Evolutionary conservation across 768 basidiomycete genomes (phyloP), one percentile per base, ranked within the genome.

Genomic region (Solioccasus polychromus): DNA sequence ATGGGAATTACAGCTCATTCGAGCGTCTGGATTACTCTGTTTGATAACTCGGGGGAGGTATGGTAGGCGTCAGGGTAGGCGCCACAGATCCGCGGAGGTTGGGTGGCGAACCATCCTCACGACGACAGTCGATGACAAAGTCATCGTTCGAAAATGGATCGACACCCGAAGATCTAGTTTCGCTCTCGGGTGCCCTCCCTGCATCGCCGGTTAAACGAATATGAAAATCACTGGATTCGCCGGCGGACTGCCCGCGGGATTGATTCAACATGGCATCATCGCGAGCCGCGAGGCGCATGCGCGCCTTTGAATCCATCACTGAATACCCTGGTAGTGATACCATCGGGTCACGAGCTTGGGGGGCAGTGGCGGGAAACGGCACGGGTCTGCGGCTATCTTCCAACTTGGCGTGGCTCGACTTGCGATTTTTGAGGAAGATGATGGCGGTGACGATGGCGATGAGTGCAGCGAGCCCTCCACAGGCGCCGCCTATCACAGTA

Each of bases 401-500:
- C 24, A 44, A 8, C 5, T n/a, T 30, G 15, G 22, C 11, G 15
- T 19, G 34, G 25, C 9, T 48, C 26, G 42, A 39, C 30, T 8
- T 41, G 39, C 41, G 31, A 19, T 29, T 54, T 28, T n/a, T 43
- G 17, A 58, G 18, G 28, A 47, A 37, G 34, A 51, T 20, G 35
- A 43, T 24, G 0, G 35, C 20, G 17, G 40, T 22, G 34, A 38
- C 5, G 7, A 58, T 19, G 5, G 31, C 23, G 3, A 42, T 25
- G 29, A 49, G 31, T 8, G 8, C 26, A 19, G 22, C 50, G 14
- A 52, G 9, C 14, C 46, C 54, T 32, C 43, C 50, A 10, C 34
- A 53, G 11, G 41, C 31, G 26, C 52, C n/a, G 14, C 42, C 45
- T 11, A 51, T 24, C n/a, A 54, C 17, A 6, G 28, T 19, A 35